These are phyloP conservation scores for Grosmannia clavigera DNA, from an alignment of 2,329 filamentous ascomycete species.

Conservation along the genomic window DNA sequence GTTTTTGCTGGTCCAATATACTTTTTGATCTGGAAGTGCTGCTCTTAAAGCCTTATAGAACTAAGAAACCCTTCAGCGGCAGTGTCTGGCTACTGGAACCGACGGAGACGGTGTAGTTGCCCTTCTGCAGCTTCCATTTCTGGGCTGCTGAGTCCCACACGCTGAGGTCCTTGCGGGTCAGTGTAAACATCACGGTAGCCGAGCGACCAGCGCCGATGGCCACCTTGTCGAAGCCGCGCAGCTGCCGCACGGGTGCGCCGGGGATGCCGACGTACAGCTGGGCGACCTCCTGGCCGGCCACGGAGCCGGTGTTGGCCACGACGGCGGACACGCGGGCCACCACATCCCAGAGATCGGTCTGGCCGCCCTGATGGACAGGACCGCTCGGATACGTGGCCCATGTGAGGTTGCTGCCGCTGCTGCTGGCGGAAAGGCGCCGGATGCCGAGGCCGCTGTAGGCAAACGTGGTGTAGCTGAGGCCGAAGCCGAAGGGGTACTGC, in stretches of 20 bases:
- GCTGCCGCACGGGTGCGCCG: constrained; percentile 20
- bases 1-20: no score
- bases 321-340: constrained; percentile 19
- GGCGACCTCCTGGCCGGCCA: constrained; percentile 33
- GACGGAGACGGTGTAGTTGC: constrained; percentile 26
- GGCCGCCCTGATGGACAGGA: constrained; percentile 54
- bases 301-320: constrained; percentile 28
- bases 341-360: constrained; percentile 39
- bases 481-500: constrained; percentile 42
- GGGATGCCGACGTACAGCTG: constrained; percentile 24
- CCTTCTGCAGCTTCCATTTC: constrained; percentile 35
- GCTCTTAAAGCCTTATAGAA: neutral
- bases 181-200: constrained; percentile 19
- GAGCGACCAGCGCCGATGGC: constrained; percentile 16
- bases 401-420: constrained; percentile 35
- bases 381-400: constrained; percentile 23
- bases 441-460: constrained; percentile 60
- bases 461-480: constrained; percentile 44
- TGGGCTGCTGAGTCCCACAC: constrained; percentile 35
- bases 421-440: constrained; percentile 14
- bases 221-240: constrained; percentile 24
- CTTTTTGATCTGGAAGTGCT: no score
- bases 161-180: constrained; percentile 31
- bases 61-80: constrained; percentile 18
- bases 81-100: constrained; percentile 30